Evolutionary conservation across 2,329 filamentous ascomycete species (phyloP).

Genomic region (Ciborinia camelliae): DNA sequence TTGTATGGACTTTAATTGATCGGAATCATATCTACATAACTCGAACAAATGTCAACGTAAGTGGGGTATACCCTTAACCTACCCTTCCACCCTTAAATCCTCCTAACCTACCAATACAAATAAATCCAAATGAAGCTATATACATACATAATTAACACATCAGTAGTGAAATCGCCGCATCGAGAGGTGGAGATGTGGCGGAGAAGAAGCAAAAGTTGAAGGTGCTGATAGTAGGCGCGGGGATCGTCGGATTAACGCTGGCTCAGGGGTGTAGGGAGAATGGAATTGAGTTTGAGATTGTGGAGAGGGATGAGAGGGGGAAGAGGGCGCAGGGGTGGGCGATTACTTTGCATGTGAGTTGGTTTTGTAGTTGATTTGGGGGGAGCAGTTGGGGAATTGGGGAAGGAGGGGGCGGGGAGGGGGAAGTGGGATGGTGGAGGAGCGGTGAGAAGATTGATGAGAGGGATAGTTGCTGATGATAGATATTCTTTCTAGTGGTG

Average conservation of each 20-base stretch:
- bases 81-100: no score
- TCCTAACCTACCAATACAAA: no score
- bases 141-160: neutral
- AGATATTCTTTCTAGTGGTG: conserved; percentile 43
- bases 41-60: no score
- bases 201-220: neutral
- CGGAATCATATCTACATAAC: no score
- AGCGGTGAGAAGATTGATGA: neutral
- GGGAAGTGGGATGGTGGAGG: neutral
- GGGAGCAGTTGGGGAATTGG: neutral
- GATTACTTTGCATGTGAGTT: conserved; percentile 49
- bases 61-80: no score
- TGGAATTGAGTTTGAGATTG: conserved; percentile 20
- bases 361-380: neutral
- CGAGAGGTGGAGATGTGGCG: neutral
- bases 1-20: no score
- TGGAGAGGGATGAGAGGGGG: conserved; percentile 38
- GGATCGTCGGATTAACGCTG: conserved; percentile 19
- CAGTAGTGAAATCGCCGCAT: neutral
- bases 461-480: neutral
- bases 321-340: conserved; percentile 52
- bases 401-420: no score
- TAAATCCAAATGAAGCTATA: no score
- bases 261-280: conserved; percentile 19
- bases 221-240: conserved; percentile 17